phyloP scores from a whole-genome alignment of 1,284 basidiomycete species.

The Cystobasidium sp. region DNA sequence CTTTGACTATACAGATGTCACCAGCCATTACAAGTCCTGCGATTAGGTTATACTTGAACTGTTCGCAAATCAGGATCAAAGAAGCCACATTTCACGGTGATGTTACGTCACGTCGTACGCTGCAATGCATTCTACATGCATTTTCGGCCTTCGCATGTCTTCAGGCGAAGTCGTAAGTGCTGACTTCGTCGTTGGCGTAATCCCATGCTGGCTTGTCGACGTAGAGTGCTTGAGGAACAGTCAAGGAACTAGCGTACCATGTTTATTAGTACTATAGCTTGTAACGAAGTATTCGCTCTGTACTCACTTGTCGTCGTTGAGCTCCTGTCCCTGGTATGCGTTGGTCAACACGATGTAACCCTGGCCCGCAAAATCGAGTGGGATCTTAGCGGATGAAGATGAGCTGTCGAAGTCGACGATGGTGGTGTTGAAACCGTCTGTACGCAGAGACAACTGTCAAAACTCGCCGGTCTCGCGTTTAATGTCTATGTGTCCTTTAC shows the following conservation, averaged over 20 bases:
- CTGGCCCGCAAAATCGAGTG: constrained; percentile 35
- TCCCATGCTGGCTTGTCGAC: constrained; percentile 27
- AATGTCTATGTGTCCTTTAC: neutral
- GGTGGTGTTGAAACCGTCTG: constrained; percentile 29
- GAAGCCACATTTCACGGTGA: too few relatives aligned
- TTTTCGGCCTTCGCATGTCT: too few relatives aligned
- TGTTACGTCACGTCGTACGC: too few relatives aligned
- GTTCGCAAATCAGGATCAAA: too few relatives aligned
- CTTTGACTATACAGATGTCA: neutral
- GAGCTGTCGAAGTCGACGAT: constrained; percentile 29
- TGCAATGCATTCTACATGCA: too few relatives aligned
- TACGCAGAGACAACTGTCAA: neutral
- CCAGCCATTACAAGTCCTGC: neutral
- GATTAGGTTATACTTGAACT: too few relatives aligned
- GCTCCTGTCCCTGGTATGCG: constrained; percentile 28
- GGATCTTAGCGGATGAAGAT: constrained; percentile 22
- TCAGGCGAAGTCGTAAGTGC: constrained; percentile 23
- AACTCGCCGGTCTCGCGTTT: neutral
- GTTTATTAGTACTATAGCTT: neutral
- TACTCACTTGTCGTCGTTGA: constrained; percentile 34
- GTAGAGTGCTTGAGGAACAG: constrained; percentile 29
- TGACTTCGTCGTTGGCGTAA: constrained; percentile 30
- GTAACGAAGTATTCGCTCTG: neutral
- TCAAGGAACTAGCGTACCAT: constrained; percentile 12
- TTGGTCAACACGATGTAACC: constrained; percentile 37